phyloP scores from a whole-genome alignment of 305 asterid genomes.

The Plantago lanceolata region DNA sequence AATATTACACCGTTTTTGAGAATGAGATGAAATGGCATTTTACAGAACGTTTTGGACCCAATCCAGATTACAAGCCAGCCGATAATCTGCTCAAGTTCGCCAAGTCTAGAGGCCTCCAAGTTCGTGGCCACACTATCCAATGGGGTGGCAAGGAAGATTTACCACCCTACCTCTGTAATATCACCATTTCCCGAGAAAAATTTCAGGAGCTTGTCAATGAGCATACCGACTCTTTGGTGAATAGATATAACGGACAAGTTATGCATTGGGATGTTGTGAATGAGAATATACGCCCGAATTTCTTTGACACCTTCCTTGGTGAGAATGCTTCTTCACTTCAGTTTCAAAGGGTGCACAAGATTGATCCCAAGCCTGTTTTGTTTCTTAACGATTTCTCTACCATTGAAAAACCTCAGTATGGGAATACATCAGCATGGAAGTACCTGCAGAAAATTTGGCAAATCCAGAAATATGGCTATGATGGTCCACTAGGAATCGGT shows the following conservation, averaged over 20 bases:
- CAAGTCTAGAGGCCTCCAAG: constrained; percentile 10
- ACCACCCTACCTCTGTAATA: constrained; percentile 19
- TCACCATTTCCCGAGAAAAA: not conserved
- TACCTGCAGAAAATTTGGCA: constrained; percentile 31
- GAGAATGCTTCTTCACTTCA: constrained; percentile 19
- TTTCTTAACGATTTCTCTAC: constrained; percentile 37
- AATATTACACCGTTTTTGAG: constrained; percentile 44
- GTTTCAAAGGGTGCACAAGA: constrained; percentile 22
- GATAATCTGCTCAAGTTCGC: constrained; percentile 34
- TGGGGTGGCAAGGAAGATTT: constrained; percentile 20
- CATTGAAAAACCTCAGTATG: constrained; percentile 24
- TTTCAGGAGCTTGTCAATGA: constrained; percentile 6
- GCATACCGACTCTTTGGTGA: constrained; percentile 27
- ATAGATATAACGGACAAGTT: constrained; percentile 32
- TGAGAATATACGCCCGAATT: constrained; percentile 33
- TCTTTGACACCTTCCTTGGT: constrained; percentile 24
- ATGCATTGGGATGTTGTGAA: constrained; percentile 49
- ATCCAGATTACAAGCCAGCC: constrained; percentile 23
- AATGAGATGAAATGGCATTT: constrained; percentile 57
- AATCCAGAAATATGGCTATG: constrained; percentile 26
- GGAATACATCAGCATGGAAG: constrained; percentile 24
- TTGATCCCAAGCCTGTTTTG: constrained; percentile 26
- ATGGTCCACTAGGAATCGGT: constrained; percentile 43
- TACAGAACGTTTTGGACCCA: not conserved
- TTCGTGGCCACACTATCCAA: constrained; percentile 39